phyloP scores from a whole-genome alignment of 2,329 filamentous ascomycete genomes.

The Fusarium longipes region DNA sequence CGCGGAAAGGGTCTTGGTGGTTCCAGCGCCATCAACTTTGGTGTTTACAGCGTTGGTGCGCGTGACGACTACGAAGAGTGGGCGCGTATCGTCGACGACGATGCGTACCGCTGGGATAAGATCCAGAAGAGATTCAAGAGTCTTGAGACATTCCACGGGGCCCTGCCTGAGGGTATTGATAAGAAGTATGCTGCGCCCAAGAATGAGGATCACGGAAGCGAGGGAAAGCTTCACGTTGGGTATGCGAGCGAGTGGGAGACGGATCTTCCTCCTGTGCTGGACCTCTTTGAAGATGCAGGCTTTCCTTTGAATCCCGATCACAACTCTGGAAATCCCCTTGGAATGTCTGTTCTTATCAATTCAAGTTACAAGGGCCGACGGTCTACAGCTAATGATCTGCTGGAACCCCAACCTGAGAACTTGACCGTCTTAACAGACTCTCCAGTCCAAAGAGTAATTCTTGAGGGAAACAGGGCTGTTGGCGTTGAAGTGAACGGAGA shows the following conservation, averaged over 20 bases:
- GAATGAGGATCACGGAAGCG: slow-evolving; percentile 59
- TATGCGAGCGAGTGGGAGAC: slow-evolving; percentile 62
- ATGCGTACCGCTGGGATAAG: slow-evolving; percentile 65
- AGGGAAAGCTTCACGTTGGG: slow-evolving; percentile 60
- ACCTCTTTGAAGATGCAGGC: slow-evolving; percentile 61
- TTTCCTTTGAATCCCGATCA: slow-evolving; percentile 64
- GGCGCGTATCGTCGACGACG: slow-evolving; percentile 66
- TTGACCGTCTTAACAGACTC: slow-evolving; percentile 38
- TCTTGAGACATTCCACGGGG: slow-evolving; percentile 65
- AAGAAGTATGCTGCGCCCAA: slow-evolving; percentile 61
- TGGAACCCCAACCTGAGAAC: slow-evolving; percentile 59
- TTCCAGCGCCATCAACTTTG: slow-evolving; percentile 65
- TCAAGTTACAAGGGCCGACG: slow-evolving; percentile 61
- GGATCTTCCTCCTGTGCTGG: slow-evolving; percentile 58
- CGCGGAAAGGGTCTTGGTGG: slow-evolving; percentile 65
- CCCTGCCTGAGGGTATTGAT: slow-evolving; percentile 52
- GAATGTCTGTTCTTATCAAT: slow-evolving; percentile 62
- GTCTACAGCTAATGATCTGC: slow-evolving; percentile 63
- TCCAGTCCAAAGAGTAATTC: slow-evolving; percentile 32
- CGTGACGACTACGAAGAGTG: slow-evolving; percentile 71
- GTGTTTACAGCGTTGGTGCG: slow-evolving; percentile 65
- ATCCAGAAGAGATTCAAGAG: slow-evolving; percentile 62
- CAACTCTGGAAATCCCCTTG: slow-evolving; percentile 69
- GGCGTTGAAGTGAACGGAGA: slow-evolving; percentile 36
- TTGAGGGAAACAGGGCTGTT: slow-evolving; percentile 33